Conservation (phyloP, 306 rosid species). For the Begonia fuchsioides region DNA sequence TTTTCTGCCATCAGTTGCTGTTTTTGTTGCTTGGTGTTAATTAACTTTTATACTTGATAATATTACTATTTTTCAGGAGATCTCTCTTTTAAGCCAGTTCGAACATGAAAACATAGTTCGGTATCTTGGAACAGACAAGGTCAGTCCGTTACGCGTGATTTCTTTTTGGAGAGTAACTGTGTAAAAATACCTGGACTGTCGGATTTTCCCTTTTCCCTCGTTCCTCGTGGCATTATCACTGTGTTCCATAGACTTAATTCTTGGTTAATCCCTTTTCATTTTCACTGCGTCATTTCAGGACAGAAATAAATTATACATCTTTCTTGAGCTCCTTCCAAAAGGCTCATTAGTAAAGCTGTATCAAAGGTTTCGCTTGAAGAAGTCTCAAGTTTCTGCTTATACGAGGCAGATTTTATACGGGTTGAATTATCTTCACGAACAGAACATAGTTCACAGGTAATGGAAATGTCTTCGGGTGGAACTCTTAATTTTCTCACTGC, state of each 20-base stretch:
- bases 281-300: slow-evolving; percentile 34
- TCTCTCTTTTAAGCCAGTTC: slow-evolving; percentile 73
- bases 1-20: neutral
- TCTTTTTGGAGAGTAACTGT: too few relatives aligned
- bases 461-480: neutral
- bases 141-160: slow-evolving; percentile 17
- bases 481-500: too few relatives aligned
- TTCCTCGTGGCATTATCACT: too few relatives aligned
- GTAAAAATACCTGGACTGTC: too few relatives aligned
- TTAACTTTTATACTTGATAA: slow-evolving; percentile 10
- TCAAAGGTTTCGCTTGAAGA: slow-evolving; percentile 41
- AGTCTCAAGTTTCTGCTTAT: slow-evolving; percentile 75
- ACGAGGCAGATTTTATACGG: slow-evolving; percentile 84
- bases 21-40: neutral
- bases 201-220: too few relatives aligned
- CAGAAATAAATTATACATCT: slow-evolving; percentile 63
- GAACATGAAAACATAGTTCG: slow-evolving; percentile 92
- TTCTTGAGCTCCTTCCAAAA: slow-evolving; percentile 76
- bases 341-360: slow-evolving; percentile 74
- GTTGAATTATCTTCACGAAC: slow-evolving; percentile 87
- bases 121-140: slow-evolving; percentile 76
- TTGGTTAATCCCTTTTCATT: neutral
- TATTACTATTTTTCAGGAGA: slow-evolving; percentile 40
- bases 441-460: slow-evolving; percentile 81
- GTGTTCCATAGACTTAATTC: too few relatives aligned